Base-by-base conservation (phyloP, 768 basidiomycete species). In the Suillus cothurnatus region DNA sequence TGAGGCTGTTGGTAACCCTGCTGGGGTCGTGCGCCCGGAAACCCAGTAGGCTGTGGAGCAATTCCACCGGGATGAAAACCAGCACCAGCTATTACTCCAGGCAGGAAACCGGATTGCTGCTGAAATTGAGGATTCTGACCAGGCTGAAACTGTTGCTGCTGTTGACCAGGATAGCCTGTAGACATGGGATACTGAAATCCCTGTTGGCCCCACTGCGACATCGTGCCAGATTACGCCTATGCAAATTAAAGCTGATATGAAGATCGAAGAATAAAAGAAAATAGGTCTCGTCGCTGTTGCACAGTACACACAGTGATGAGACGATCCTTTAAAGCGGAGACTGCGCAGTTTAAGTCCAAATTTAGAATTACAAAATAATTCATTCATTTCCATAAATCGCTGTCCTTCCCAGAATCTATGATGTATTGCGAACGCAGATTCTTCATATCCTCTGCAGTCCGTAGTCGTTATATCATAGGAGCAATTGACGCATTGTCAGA, bases 151-250 rank as follows among this genome's bases (percentile, higher is more conserved):
- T 82, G 82, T 66, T 86, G 86, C 34, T 81, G 82, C 69, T 82
- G 83, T 63, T 69, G 68, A 61, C 72, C 73, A 65, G 79, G 84
- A 75, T 84, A 89, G 17, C 90, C 91, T 3, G 91, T 90, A 69
- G 90, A 90, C 75, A 88, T 80, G 38, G 92, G 88, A 72, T 90
- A 89, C 77, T 93, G 91, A 71, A 81, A 89, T 41, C 87, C 86
- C 28, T 83, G 84, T 75, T 88, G 89, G 61, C 82, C 83, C 90
- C 92, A 93, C 78, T 92, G 91, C 71, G 90, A 86, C 92, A 93
- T 93, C 73, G 71, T 80, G 72, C 34, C 21, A 66, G 32, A 47
- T 47, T 11, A 15, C 34, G 38, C 28, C 47, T 34, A 7, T 45
- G 45, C 4, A 45, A 26, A 26, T 23, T 5, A 17, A n/a, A 41